These are phyloP conservation scores for Periconia digitata DNA, from an alignment of 2,329 filamentous ascomycete genomes.

Conservation along the genomic window DNA sequence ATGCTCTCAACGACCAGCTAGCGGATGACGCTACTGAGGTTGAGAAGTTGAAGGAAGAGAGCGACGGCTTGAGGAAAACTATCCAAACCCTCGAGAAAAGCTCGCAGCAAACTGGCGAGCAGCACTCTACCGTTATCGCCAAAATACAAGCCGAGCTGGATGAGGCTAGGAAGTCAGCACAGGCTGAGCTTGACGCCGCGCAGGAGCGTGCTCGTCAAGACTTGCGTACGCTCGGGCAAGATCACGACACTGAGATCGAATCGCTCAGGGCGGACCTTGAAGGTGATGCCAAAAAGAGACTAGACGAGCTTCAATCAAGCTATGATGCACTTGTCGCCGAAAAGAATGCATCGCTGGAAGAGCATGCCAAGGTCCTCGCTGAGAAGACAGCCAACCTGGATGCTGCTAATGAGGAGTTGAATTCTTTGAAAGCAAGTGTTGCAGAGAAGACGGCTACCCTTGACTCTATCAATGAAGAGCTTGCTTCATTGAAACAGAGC, in stretches of 20 bases:
- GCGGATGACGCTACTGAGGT: slow-evolving; percentile 29
- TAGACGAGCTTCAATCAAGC: slow-evolving; percentile 35
- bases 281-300: slow-evolving; percentile 36
- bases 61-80: slow-evolving; percentile 31
- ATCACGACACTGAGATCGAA: slow-evolving; percentile 38
- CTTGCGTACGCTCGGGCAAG: slow-evolving; percentile 32
- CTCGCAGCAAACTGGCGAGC: slow-evolving; percentile 28
- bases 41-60: slow-evolving; percentile 30
- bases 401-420: slow-evolving; percentile 21
- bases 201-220: slow-evolving; percentile 32
- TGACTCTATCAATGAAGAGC: slow-evolving; percentile 20
- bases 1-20: slow-evolving; percentile 39
- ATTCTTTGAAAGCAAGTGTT: slow-evolving; percentile 21
- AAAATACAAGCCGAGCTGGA: slow-evolving; percentile 29
- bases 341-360: slow-evolving; percentile 24
- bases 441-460: slow-evolving; percentile 24
- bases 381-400: slow-evolving; percentile 25
- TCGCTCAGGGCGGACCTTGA: slow-evolving; percentile 39
- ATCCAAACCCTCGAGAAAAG: slow-evolving; percentile 35
- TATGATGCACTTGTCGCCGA: slow-evolving; percentile 34
- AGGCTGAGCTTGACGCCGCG: slow-evolving; percentile 27
- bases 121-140: slow-evolving; percentile 25
- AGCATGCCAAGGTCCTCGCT: slow-evolving; percentile 23
- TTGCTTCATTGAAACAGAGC: slow-evolving; percentile 19
- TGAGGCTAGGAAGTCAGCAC: slow-evolving; percentile 27